These are phyloP conservation scores for Phoma sp. DNA, from an alignment of 2,329 filamentous ascomycete genomes.

Conservation along the genomic window DNA sequence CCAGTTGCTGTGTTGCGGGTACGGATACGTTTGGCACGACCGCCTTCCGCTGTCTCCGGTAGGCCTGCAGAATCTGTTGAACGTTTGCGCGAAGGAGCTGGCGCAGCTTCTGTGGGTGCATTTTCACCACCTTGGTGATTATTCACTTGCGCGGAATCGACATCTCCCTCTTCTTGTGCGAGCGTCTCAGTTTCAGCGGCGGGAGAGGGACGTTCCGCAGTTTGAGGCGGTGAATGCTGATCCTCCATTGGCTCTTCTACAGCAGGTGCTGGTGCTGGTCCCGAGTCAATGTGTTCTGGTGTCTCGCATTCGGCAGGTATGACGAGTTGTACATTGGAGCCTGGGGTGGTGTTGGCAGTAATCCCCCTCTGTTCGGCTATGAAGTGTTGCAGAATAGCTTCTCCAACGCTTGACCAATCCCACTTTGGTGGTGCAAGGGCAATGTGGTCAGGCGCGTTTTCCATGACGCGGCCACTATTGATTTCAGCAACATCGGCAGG, in stretches of 20 bases:
- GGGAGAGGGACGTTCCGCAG: constrained; percentile 1
- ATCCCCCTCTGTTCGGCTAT: constrained; percentile 51
- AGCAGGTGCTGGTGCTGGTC: constrained; percentile 3
- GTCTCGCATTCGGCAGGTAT: constrained; percentile 46
- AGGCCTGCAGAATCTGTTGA: constrained; percentile 67
- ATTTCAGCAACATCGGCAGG: constrained; percentile 44
- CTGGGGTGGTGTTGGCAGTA: constrained; percentile 39
- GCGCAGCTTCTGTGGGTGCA: constrained; percentile 43
- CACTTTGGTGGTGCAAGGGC: constrained; percentile 46
- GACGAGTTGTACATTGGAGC: constrained; percentile 51
- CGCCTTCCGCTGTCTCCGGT: constrained; percentile 64
- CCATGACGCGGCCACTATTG: constrained; percentile 20
- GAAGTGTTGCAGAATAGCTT: constrained; percentile 55
- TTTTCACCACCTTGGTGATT: constrained; percentile 27
- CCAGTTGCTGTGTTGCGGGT: constrained; percentile 65
- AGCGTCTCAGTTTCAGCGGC: background rate
- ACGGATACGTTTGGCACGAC: constrained; percentile 67
- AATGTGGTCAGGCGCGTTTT: constrained; percentile 47
- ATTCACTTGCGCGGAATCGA: constrained; percentile 18
- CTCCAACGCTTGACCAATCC: constrained; percentile 59
- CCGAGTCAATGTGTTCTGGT: constrained; percentile 15
- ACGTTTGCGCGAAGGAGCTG: constrained; percentile 61
- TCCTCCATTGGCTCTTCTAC: constrained; percentile 1
- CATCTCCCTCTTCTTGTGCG: background rate
- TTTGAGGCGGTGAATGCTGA: constrained; percentile 8